Evolutionary conservation across 2,329 filamentous ascomycete species (phyloP).

Genomic region (Cladosporium colombiae): DNA sequence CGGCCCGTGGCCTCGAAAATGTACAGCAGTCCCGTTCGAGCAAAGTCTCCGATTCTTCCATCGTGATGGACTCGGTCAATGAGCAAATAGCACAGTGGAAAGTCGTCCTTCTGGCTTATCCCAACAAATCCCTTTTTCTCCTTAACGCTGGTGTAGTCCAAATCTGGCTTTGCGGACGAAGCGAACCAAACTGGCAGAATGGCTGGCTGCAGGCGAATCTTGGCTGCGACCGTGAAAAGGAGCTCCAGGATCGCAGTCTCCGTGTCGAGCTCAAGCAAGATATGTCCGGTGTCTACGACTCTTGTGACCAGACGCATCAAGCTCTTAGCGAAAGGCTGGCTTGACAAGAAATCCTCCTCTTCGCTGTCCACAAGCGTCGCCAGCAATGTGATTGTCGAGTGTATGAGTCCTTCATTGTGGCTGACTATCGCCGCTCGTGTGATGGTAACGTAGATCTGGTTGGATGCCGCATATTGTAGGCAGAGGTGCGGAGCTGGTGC

Average conservation of each 20-base stretch:
- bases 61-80: conserved; percentile 97
- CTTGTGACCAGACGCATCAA: conserved; percentile 82
- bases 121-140: conserved; percentile 74
- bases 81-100: conserved; percentile 91
- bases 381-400: conserved; percentile 82
- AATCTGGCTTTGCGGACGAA: conserved; percentile 39
- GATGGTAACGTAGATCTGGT: conserved; percentile 86
- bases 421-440: conserved; percentile 85
- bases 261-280: conserved; percentile 74
- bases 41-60: conserved; percentile 92
- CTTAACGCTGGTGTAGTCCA: conserved; percentile 43
- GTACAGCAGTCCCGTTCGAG: conserved; percentile 88
- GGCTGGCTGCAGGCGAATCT: conserved; percentile 84
- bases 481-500: conserved; percentile 88
- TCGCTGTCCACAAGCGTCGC: conserved; percentile 93
- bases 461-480: conserved; percentile 79
- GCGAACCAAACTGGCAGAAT: conserved; percentile 93
- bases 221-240: conserved; percentile 93
- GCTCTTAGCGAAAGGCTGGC: conserved; percentile 78
- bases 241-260: conserved; percentile 89
- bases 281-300: conserved; percentile 72
- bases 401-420: conserved; percentile 81
- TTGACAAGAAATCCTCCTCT: conserved; percentile 91
- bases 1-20: conserved; percentile 91
- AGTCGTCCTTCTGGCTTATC: conserved; percentile 83